Base-by-base conservation (phyloP, 108 stramenopile genomes). In the Bacterosira constricta region DNA sequence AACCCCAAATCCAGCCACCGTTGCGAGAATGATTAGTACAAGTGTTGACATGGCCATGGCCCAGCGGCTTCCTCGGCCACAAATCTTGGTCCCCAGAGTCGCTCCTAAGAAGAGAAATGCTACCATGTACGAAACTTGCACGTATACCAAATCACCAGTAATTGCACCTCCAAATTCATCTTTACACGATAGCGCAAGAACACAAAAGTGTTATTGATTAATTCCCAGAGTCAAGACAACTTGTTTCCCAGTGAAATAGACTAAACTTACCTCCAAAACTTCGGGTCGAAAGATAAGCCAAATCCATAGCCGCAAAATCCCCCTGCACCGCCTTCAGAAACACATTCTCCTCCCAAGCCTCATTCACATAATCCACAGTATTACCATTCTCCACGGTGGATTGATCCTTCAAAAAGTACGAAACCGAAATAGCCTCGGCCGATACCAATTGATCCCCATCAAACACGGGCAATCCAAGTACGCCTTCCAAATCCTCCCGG, bases 211-310 rank as follows among this genome's bases (percentile, higher is more conserved):
- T n/a, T n/a, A n/a, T n/a, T n/a, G 12, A 35, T 62, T 62, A 62
- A 35, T 29, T 25, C 10, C 51, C 10, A 53, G 9, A 53, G 51
- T 78, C 62, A 81, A 72, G 25, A 67, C 26, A 35, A 81, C 38
- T 55, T 77, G 71, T 17, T 73, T 71, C n/a, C 27, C 29, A 38
- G 78, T 77, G 10, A 39, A 39, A 39, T 10, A 39, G 11, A 11
- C 93, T 89, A 62, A 94, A 91, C 66, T 91, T 89, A 80, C 90
- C 93, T 3, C 8, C 35, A 32, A 94, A 87, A 31, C 79, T 82
- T 13, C 90, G 72, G 4, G 65, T 20, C 4, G 93, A 83, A 27
- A 91, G 60, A 44, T 88, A 86, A 37, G 73, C 83, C 9, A 81
- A 74, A 34, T 58, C 29, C 20, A 84, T 26, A 13, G 59, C 15